These are phyloP conservation scores for Phytophthora boehmeriae DNA, from an alignment of 352 stramenopile species.

Conservation along the genomic window DNA sequence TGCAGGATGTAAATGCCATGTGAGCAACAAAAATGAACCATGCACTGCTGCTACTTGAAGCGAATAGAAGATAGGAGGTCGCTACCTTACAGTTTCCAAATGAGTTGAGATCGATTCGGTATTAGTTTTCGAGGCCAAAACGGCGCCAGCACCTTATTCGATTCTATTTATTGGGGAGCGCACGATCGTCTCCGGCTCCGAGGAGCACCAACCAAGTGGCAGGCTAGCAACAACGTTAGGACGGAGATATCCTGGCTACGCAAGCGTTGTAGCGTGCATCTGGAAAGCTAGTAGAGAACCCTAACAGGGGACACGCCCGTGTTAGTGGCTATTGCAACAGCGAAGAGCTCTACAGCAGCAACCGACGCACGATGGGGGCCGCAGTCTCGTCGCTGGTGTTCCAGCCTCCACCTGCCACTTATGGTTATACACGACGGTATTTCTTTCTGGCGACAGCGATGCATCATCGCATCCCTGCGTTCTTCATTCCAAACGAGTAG, in stretches of 20 bases:
- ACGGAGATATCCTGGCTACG: too few species aligned
- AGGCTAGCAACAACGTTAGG: constrained; percentile 1
- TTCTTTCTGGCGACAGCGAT: constrained; percentile 93
- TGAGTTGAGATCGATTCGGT: neutral
- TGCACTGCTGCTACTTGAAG: neutral
- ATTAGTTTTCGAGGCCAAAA: neutral
- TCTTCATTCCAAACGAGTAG: constrained; percentile 93
- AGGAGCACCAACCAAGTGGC: constrained; percentile 6
- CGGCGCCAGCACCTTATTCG: neutral
- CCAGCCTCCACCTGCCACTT: constrained; percentile 82
- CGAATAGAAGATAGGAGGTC: neutral
- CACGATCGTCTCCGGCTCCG: neutral
- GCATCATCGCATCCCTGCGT: constrained; percentile 92
- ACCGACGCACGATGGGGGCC: constrained; percentile 59
- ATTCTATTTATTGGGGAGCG: constrained; percentile 33
- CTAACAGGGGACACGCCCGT: constrained; percentile 1
- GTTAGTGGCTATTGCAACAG: neutral
- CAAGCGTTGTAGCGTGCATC: too few species aligned
- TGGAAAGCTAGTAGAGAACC: too few species aligned
- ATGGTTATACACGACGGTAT: constrained; percentile 85
- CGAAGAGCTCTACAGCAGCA: neutral
- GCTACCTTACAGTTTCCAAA: neutral
- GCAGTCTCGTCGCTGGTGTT: constrained; percentile 89
- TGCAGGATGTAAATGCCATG: neutral
- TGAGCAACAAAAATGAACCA: neutral